Conservation (phyloP, 2,329 filamentous ascomycete species). For the Pseudophaeomoniella oleicola region DNA sequence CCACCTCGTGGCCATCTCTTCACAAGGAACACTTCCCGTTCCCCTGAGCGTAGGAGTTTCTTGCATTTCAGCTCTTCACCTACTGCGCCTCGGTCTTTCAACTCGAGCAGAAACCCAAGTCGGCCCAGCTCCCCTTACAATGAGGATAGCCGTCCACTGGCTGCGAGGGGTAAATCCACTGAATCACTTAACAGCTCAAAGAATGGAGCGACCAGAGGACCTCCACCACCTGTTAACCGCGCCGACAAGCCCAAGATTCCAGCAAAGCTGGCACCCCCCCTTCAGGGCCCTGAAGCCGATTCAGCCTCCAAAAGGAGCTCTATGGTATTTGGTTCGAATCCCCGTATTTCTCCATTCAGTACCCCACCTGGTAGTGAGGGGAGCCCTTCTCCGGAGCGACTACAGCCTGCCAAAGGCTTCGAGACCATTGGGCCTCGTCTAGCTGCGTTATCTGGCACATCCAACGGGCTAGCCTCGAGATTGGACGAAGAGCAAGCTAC, state of each 20-base stretch:
- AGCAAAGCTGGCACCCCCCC: conserved; percentile 22
- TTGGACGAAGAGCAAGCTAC: conserved; percentile 8
- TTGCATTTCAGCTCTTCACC: conserved; percentile 6
- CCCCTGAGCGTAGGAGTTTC: conserved; percentile 11
- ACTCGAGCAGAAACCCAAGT: conserved; percentile 10
- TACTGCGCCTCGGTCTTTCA: conserved; percentile 10
- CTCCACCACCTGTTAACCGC: conserved; percentile 65
- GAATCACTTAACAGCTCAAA: conserved; percentile 3
- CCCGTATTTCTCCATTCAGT: conserved; percentile 61
- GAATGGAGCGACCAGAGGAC: conserved; percentile 16
- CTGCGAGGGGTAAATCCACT: not conserved
- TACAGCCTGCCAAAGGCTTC: conserved; percentile 11
- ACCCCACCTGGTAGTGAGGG: conserved; percentile 67
- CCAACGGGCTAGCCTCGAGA: not conserved
- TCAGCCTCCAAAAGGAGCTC: conserved; percentile 8
- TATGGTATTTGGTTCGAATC: conserved; percentile 21
- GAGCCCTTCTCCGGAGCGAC: conserved; percentile 30
- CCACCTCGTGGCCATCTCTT: conserved; percentile 19
- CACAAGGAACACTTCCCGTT: conserved; percentile 9
- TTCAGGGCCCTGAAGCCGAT: conserved; percentile 24
- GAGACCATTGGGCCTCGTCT: not conserved
- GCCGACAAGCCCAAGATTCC: conserved; percentile 61
- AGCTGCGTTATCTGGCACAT: not conserved
- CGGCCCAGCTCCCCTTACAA: conserved; percentile 19
- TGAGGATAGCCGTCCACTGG: conserved; percentile 10